phyloP scores from a whole-genome alignment of 106 monocot genomes.

The Dendrobium huoshanense region DNA sequence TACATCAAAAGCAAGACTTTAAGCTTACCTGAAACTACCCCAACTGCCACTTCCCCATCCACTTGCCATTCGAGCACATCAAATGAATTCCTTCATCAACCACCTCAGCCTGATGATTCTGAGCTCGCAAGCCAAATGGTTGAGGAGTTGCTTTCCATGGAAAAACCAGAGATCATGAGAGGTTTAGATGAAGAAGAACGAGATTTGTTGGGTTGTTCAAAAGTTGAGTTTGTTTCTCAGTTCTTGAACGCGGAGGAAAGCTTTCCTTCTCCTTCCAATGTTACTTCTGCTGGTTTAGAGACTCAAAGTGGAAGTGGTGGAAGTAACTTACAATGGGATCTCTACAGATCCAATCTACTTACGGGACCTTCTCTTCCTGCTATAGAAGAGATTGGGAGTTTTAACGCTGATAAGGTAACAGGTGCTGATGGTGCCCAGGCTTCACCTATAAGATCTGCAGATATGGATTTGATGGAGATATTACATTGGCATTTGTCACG shows the following conservation, averaged over 20 bases:
- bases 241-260: background rate
- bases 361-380: constrained; percentile 5
- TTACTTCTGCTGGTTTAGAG: background rate
- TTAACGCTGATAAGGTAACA: background rate
- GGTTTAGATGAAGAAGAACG: background rate
- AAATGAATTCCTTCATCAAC: background rate
- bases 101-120: background rate
- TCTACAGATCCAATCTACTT: constrained; percentile 1
- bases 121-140: background rate
- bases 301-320: too few relatives aligned
- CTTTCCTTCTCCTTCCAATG: background rate
- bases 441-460: background rate
- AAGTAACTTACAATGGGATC: constrained; percentile 4
- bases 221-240: too few relatives aligned
- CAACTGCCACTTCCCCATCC: background rate
- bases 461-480: constrained; percentile 26
- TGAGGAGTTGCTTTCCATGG: background rate
- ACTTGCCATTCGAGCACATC: background rate
- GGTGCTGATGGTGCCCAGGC: background rate
- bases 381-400: constrained; percentile 8
- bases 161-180: background rate
- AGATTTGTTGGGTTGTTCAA: background rate
- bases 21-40: background rate
- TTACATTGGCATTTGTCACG: background rate
- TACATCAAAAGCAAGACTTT: constrained; percentile 45